Evolutionary conservation across 164 flowering plant species (phyloP), one percentile per base, ranked within the genome.

Genomic region (Nelumbo lutea): DNA sequence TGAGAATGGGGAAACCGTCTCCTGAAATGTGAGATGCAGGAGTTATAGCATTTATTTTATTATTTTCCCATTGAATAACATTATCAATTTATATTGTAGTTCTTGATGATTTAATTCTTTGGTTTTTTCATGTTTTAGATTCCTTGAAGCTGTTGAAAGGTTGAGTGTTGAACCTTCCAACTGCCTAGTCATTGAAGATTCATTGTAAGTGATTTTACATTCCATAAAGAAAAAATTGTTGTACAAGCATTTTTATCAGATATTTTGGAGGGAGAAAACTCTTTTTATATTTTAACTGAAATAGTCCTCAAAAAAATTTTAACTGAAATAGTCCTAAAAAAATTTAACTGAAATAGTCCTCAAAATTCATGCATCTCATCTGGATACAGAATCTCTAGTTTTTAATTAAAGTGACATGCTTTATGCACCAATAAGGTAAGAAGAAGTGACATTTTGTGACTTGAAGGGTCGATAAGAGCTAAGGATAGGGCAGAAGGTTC

Each of bases 121-220:
- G 55, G 55, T 51, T 51, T 2, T 51, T 9, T 51, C 27, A 27
- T 51, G 11, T 3, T 51, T 13, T 7, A 51, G 55, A 51, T 51
- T 80, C 71, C 85, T 91, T 72, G 96, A 90, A 85, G 94, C 91
- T 48, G 96, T 97, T 60, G 88, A 79, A 75, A 83, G 78, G 83
- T 78, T 95, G 66, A 81, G 78, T 41, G 68, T 79, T 42, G 87
- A 88, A 69, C 86, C 95, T 42, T 87, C 96, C 42, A 82, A 72
- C 45, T 91, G 96, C 78, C 86, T 95, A 9, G 96, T 91, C 69
- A 84, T 94, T 70, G 97, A 94, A 82, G 97, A 91, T 80, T 90
- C 97, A 61, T 14, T 83, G 97, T 91, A 73, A 87, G 98, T 82
- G 48, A 68, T 40, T 67, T 44, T 6, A 48, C 41, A n/a, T 59